These are phyloP conservation scores for Albizia julibrissin DNA, from an alignment of 306 rosid species.

Conservation along the genomic window DNA sequence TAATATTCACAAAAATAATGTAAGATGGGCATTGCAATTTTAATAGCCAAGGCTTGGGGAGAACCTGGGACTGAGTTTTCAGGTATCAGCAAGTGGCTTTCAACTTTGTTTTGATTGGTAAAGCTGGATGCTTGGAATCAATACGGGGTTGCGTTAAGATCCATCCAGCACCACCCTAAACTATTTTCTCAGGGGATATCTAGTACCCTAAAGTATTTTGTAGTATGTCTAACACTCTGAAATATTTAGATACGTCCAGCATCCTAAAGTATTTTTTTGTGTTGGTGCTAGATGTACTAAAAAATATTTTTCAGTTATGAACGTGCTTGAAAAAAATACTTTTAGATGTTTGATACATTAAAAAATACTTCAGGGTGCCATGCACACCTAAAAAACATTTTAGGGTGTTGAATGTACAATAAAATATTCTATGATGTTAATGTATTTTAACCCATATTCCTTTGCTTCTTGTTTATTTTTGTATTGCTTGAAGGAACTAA, in stretches of 20 bases:
- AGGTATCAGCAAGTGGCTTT: constrained; percentile 31
- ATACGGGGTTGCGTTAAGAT: not conserved
- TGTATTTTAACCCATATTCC: not conserved
- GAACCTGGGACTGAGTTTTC: constrained; percentile 35
- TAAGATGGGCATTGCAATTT: constrained; percentile 37
- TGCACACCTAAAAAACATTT: too few species aligned
- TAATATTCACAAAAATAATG: constrained; percentile 38
- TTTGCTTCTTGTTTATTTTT: not conserved
- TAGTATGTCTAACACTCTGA: too few species aligned
- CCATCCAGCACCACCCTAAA: accelerated
- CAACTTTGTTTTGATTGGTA: constrained; percentile 1
- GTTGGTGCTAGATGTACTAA: too few species aligned
- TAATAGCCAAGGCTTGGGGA: constrained; percentile 21
- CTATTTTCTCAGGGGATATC: too few species aligned
- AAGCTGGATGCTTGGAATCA: constrained; percentile 27
- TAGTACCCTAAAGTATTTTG: too few species aligned
- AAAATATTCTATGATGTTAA: accelerated
- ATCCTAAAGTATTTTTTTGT: too few species aligned
- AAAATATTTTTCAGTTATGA: too few species aligned
- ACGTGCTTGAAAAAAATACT: too few species aligned
- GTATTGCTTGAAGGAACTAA: not conserved
- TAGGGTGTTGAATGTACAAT: accelerated
- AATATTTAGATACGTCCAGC: too few species aligned
- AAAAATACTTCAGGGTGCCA: too few species aligned
- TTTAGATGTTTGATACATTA: too few species aligned